A percentile compares a stretch with the other conserved stretches of the same genome.
These are phyloP conservation scores for Lojkania enalia DNA, from an alignment of 2,329 filamentous ascomycete species.

Conservation along the genomic window DNA sequence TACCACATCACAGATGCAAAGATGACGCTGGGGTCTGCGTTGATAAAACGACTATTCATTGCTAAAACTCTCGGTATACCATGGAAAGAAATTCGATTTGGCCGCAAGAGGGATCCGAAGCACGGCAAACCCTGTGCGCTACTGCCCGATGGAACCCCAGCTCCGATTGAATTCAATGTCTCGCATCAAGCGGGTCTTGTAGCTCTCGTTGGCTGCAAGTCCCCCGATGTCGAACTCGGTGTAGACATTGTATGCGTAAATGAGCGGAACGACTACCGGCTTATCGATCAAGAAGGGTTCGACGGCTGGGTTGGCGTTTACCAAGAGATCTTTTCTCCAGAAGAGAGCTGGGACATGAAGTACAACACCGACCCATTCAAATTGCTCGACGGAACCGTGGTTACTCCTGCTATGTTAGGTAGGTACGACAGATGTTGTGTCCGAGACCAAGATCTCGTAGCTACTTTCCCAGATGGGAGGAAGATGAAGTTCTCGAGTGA, in stretches of 20 bases:
- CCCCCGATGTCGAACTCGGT: conserved; percentile 58
- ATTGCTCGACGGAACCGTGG: conserved; percentile 49
- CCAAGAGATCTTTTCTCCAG: conserved; percentile 67
- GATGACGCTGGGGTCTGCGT: conserved; percentile 71
- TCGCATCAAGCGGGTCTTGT: conserved; percentile 79
- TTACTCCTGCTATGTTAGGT: conserved; percentile 47
- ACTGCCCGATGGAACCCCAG: conserved; percentile 42
- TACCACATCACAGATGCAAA: conserved; percentile 72
- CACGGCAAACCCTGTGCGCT: conserved; percentile 58
- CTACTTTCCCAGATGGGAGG: conserved; percentile 42
- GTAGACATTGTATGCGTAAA: conserved; percentile 76
- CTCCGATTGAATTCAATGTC: conserved; percentile 71
- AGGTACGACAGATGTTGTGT: conserved; percentile 49
- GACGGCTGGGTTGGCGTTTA: conserved; percentile 71
- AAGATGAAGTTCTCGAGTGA: conserved; percentile 47
- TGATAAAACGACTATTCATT: conserved; percentile 74
- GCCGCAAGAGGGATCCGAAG: conserved; percentile 56
- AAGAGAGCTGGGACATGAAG: conserved; percentile 67
- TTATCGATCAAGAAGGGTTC: conserved; percentile 66
- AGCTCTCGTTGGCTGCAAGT: conserved; percentile 59
- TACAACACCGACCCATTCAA: conserved; percentile 51
- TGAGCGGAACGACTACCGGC: conserved; percentile 66
- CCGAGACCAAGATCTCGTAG: conserved; percentile 43
- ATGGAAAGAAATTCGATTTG: conserved; percentile 63
- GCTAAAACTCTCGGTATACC: conserved; percentile 60